Evolutionary conservation across 495 filamentous ascomycete genomes (phyloP).

Genomic region (Trichoderma asperelloides): DNA sequence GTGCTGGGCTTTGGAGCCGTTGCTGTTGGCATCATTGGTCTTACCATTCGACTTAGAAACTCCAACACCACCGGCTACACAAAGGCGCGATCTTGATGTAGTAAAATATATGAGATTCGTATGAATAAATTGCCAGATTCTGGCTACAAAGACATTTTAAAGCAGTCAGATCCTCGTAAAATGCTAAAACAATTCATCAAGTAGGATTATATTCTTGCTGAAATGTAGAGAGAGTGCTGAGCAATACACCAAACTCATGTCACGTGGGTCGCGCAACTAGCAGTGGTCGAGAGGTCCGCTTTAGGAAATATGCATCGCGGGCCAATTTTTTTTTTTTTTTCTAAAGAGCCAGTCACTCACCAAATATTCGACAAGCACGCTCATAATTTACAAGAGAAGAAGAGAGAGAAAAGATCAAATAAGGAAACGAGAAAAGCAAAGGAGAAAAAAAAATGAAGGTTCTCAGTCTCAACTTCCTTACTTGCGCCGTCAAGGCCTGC

Average conservation of each 20-base stretch:
- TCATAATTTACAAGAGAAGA: neutral
- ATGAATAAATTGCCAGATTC: neutral
- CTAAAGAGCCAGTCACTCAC: neutral
- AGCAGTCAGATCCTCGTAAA: neutral
- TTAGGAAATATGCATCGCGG: neutral
- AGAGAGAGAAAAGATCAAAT: neutral
- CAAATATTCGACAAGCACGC: neutral
- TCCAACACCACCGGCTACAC: neutral
- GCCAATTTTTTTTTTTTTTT: slow-evolving; percentile 2
- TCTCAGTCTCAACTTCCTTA: slow-evolving; percentile 92
- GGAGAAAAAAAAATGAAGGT: slow-evolving; percentile 67
- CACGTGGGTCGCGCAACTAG: slow-evolving; percentile 1
- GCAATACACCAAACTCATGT: neutral
- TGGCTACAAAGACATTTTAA: neutral
- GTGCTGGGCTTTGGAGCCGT: neutral
- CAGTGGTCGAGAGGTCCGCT: neutral
- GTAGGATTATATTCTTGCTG: neutral
- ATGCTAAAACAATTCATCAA: neutral
- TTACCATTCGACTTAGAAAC: neutral
- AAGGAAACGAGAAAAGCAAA: neutral
- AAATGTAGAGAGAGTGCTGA: too few relatives aligned
- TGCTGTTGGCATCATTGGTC: neutral
- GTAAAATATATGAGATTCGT: neutral
- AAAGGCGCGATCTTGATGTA: neutral
- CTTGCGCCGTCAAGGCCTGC: slow-evolving; percentile 91